phyloP scores from a whole-genome alignment of 441 rosid genomes.

The Populus tomentosa region DNA sequence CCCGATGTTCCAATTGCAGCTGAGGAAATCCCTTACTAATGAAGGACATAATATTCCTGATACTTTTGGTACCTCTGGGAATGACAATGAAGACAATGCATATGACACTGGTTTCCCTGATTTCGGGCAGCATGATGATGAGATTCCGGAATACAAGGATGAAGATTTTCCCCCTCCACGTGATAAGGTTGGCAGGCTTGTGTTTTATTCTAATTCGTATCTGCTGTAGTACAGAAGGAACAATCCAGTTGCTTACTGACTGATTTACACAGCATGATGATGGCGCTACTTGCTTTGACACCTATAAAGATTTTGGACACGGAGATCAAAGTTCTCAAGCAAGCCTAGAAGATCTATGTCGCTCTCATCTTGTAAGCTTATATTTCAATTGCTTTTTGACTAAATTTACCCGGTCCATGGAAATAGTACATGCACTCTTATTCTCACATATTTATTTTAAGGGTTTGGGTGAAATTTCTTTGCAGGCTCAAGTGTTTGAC shows the following conservation, averaged over 20 bases:
- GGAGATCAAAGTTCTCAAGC: constrained; percentile 46
- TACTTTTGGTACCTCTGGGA: constrained; percentile 26
- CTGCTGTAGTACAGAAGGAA: background rate
- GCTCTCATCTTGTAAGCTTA: constrained; percentile 76
- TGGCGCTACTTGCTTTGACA: constrained; percentile 28
- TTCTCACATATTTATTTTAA: background rate
- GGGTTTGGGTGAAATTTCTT: background rate
- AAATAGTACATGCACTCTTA: background rate
- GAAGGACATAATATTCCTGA: constrained; percentile 33
- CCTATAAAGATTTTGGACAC: constrained; percentile 37
- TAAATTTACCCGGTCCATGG: background rate
- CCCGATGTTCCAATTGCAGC: constrained; percentile 36
- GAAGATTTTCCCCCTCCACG: constrained; percentile 34
- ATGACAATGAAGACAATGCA: constrained; percentile 28
- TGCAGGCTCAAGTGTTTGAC: background rate
- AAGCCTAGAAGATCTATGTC: constrained; percentile 92
- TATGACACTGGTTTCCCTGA: constrained; percentile 41
- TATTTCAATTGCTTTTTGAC: background rate
- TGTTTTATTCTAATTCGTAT: constrained; percentile 3
- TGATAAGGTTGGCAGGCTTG: constrained; percentile 31
- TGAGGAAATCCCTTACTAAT: constrained; percentile 54
- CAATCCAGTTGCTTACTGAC: constrained; percentile 15
- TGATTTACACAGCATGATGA: constrained; percentile 36
- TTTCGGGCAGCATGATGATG: constrained; percentile 37
- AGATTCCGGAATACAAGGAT: constrained; percentile 49